Conservation (phyloP, 208 protist species). For the Wallacemonas sp. region DNA sequence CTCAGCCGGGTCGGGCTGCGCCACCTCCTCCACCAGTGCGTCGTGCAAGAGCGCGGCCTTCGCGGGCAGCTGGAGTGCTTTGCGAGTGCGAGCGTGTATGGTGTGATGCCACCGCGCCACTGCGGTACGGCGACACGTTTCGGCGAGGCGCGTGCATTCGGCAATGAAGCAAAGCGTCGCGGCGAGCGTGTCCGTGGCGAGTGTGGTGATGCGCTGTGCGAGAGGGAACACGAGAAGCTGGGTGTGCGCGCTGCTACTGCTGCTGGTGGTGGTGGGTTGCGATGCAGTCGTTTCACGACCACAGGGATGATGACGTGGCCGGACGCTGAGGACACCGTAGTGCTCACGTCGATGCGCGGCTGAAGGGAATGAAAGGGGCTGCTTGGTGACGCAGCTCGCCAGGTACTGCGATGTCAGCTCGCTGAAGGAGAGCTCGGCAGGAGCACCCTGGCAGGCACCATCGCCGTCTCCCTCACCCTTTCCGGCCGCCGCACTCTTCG, state of each 20-base stretch:
- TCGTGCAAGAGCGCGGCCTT: slow-evolving; percentile 45
- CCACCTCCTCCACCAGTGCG: slow-evolving; percentile 58
- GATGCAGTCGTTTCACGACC: neutral
- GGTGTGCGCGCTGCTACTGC: slow-evolving; percentile 15
- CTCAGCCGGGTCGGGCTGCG: slow-evolving; percentile 30
- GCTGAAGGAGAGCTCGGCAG: slow-evolving; percentile 17
- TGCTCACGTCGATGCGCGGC: neutral
- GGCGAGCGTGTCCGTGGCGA: neutral
- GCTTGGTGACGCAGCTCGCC: neutral
- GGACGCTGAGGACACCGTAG: neutral
- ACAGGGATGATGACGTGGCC: too few species aligned
- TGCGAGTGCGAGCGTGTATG: neutral
- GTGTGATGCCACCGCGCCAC: neutral
- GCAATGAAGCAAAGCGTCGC: slow-evolving; percentile 9
- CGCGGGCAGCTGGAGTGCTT: slow-evolving; percentile 40
- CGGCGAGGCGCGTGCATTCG: slow-evolving; percentile 4
- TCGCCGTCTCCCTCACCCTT: neutral
- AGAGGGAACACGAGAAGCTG: slow-evolving; percentile 6
- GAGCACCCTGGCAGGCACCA: slow-evolving; percentile 1
- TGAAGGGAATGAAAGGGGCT: neutral
- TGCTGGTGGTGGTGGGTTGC: slow-evolving; percentile 15
- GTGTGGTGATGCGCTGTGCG: neutral
- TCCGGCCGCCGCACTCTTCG: neutral
- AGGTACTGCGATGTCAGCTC: neutral
- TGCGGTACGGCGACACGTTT: slow-evolving; percentile 1